phyloP scores from a whole-genome alignment of 805 yeast genomes.

The Blastobotrys chiropterorum region DNA sequence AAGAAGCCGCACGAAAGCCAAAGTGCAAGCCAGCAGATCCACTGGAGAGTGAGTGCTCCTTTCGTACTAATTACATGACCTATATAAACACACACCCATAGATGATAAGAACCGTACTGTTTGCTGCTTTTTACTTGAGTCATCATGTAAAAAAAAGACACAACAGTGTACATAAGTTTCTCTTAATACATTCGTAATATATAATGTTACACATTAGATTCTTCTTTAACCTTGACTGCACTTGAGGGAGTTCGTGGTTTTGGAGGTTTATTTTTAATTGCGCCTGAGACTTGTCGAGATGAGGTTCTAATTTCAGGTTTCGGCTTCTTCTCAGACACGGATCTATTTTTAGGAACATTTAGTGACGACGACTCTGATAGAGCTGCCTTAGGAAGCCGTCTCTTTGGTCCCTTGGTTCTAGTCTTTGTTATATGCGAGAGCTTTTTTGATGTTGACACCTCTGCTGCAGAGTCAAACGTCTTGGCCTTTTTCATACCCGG shows the following conservation, averaged over 20 bases:
- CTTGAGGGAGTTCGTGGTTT: conserved; percentile 20
- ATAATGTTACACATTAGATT: background rate
- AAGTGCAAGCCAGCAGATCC: no score
- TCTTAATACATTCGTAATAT: background rate
- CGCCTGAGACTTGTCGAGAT: conserved; percentile 16
- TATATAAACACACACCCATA: no score
- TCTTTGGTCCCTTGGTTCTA: conserved; percentile 35
- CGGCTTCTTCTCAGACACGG: background rate
- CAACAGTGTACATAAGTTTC: no score
- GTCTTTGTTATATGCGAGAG: conserved; percentile 30
- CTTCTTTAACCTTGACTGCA: conserved; percentile 3
- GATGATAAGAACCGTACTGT: no score
- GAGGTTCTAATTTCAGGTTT: conserved; percentile 19
- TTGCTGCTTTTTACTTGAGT: no score
- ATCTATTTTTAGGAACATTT: conserved; percentile 2
- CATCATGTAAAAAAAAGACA: no score
- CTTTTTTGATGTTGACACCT: conserved; percentile 7
- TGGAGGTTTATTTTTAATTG: conserved; percentile 13
- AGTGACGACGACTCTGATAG: background rate
- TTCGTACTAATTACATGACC: no score
- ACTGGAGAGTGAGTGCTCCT: no score
- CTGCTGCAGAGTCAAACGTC: conserved; percentile 18
- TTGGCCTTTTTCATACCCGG: conserved; percentile 14
- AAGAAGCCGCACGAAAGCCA: no score
- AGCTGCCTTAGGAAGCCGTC: conserved; percentile 31